phyloP scores from a whole-genome alignment of 805 yeast species.

The Starmerella sirachaensis region DNA sequence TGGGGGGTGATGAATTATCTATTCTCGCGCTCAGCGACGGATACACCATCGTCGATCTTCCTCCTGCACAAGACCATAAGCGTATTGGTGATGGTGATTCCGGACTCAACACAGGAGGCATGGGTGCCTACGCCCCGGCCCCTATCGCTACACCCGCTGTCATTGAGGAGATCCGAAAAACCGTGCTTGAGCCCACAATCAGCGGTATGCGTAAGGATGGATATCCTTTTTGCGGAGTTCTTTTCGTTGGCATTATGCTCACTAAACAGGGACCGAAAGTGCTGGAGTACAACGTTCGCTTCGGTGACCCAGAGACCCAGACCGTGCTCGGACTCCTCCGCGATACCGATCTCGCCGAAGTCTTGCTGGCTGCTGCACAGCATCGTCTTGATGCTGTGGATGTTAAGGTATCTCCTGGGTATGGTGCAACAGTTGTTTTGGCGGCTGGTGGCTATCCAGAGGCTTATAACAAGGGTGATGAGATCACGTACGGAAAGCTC shows the following conservation, averaged over 20 bases:
- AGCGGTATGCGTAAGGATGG: constrained; percentile 95
- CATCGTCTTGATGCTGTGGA: constrained; percentile 80
- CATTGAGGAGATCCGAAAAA: constrained; percentile 53
- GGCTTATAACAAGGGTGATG: constrained; percentile 72
- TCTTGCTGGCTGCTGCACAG: constrained; percentile 87
- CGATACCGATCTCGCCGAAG: constrained; percentile 88
- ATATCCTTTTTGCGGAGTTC: constrained; percentile 86
- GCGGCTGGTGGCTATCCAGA: constrained; percentile 98
- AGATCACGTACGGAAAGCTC: constrained; percentile 41
- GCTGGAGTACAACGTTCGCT: constrained; percentile 92
- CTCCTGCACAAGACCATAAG: constrained; percentile 98
- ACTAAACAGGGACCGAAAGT: constrained; percentile 86
- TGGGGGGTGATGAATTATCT: constrained; percentile 94
- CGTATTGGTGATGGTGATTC: constrained; percentile 85
- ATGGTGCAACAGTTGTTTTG: constrained; percentile 85
- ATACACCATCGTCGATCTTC: constrained; percentile 76
- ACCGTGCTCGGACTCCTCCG: constrained; percentile 81
- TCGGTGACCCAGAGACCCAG: constrained; percentile 99
- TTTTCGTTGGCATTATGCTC: constrained; percentile 91
- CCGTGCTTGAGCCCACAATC: constrained; percentile 80
- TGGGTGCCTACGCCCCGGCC: constrained; percentile 99
- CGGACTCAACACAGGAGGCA: constrained; percentile 97
- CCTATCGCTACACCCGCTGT: constrained; percentile 79
- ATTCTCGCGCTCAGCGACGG: constrained; percentile 90
- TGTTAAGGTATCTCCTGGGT: constrained; percentile 39